Conservation (phyloP, 1,139 yeast genomes). For the Citeromyces siamensis region DNA sequence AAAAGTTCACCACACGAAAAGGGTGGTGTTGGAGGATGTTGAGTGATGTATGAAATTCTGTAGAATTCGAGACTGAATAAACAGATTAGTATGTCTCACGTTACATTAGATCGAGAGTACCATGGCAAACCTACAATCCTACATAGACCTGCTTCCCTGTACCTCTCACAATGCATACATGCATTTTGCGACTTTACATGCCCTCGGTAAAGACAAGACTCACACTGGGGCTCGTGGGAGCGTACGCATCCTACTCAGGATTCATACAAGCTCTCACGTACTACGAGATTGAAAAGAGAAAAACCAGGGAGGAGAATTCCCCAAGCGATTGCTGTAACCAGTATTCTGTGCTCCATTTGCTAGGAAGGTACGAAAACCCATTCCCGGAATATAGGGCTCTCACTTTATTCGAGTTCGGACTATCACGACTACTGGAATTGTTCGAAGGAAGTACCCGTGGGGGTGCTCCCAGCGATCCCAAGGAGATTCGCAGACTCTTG, state of each 20-base stretch:
- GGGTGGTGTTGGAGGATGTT: constrained; percentile 4
- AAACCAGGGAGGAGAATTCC: constrained; percentile 13
- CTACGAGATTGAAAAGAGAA: constrained; percentile 39
- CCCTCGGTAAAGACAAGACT: constrained; percentile 19
- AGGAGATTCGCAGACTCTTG: constrained; percentile 36
- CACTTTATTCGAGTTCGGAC: constrained; percentile 74
- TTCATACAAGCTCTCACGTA: constrained; percentile 47
- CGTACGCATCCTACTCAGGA: constrained; percentile 59
- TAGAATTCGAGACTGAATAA: no score
- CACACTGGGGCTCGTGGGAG: constrained; percentile 41
- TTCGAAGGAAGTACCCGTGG: constrained; percentile 60
- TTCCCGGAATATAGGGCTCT: constrained; percentile 87
- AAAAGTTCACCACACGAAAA: neutral
- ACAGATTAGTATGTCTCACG: no score
- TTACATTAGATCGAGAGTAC: no score
- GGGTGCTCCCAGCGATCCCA: constrained; percentile 39
- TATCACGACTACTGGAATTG: constrained; percentile 59
- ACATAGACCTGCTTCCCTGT: no score
- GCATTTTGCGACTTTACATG: no score
- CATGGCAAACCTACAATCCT: no score
- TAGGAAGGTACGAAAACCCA: constrained; percentile 83
- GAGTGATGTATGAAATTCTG: constrained; percentile 4
- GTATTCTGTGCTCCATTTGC: constrained; percentile 41
- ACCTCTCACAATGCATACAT: no score
- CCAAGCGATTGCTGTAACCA: constrained; percentile 15